phyloP scores from a whole-genome alignment of 2,329 filamentous ascomycete genomes.

The Monascus ruber region DNA sequence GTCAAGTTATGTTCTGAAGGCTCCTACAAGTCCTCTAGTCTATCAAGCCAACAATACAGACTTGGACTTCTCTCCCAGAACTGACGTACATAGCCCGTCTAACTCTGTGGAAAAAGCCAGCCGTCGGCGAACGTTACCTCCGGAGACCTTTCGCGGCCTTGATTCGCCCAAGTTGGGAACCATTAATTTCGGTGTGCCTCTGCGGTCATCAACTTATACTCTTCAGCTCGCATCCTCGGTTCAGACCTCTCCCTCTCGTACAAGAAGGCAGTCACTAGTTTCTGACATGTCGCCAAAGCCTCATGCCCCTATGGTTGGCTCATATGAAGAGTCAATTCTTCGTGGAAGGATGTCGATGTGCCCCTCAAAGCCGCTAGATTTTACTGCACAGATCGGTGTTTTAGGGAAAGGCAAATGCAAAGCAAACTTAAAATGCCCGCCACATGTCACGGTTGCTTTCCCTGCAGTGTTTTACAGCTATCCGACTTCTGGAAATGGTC shows the following conservation, averaged over 20 bases:
- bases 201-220: slow-evolving; percentile 55
- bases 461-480: slow-evolving; percentile 96
- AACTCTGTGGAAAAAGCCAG: slow-evolving; percentile 37
- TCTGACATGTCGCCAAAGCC: slow-evolving; percentile 68
- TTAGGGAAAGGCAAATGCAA: slow-evolving; percentile 84
- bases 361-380: slow-evolving; percentile 83
- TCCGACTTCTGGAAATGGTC: slow-evolving; percentile 52
- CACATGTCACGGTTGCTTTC: slow-evolving; percentile 83
- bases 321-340: slow-evolving; percentile 93
- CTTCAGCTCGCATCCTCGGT: slow-evolving; percentile 38
- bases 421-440: slow-evolving; percentile 68
- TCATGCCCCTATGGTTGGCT: slow-evolving; percentile 92
- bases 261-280: slow-evolving; percentile 57
- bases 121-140: slow-evolving; percentile 62
- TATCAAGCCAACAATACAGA: slow-evolving; percentile 80
- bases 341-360: slow-evolving; percentile 93
- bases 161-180: slow-evolving; percentile 28
- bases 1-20: slow-evolving; percentile 70
- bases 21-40: slow-evolving; percentile 84
- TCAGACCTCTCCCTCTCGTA: slow-evolving; percentile 27
- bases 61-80: slow-evolving; percentile 48
- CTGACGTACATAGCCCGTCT: slow-evolving; percentile 41
- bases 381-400: slow-evolving; percentile 90
- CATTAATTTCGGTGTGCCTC: slow-evolving; percentile 36
- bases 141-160: slow-evolving; percentile 44